Percentiles rank a stretch among this genome's conserved stretches.
These are phyloP conservation scores for Citrus mangshanensis DNA, from an alignment of 345 rosid species.

Conservation along the genomic window DNA sequence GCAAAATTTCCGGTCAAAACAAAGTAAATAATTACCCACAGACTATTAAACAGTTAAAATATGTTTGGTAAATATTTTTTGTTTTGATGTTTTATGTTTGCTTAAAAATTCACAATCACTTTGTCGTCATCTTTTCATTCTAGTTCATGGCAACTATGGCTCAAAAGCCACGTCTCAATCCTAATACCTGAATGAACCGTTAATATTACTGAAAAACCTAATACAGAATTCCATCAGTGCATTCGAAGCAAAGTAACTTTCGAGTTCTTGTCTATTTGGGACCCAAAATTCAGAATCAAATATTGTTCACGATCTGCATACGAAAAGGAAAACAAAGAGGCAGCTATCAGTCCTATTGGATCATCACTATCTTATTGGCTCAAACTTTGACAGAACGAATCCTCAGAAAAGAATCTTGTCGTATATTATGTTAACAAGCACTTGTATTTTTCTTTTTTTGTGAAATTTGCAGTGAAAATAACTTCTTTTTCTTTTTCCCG, in stretches of 20 bases:
- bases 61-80: too few species aligned
- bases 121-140: too few species aligned
- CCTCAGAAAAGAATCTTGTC: background rate
- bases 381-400: background rate
- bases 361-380: background rate
- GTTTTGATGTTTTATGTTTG: too few species aligned
- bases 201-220: background rate
- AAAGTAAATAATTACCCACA: too few species aligned
- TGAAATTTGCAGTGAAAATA: too few species aligned
- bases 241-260: background rate
- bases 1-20: too few species aligned
- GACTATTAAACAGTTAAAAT: too few species aligned
- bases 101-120: too few species aligned
- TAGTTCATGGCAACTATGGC: too few species aligned
- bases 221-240: background rate
- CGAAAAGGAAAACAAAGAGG: background rate
- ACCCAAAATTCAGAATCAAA: background rate
- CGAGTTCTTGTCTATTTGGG: background rate
- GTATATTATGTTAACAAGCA: background rate
- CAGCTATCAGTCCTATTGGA: background rate
- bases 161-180: too few species aligned
- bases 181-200: background rate
- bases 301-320: background rate
- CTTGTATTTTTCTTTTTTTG: background rate
- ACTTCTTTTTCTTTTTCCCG: too few species aligned